Conservation (phyloP, 2,329 filamentous ascomycete genomes). For the Penicillium sp. region DNA sequence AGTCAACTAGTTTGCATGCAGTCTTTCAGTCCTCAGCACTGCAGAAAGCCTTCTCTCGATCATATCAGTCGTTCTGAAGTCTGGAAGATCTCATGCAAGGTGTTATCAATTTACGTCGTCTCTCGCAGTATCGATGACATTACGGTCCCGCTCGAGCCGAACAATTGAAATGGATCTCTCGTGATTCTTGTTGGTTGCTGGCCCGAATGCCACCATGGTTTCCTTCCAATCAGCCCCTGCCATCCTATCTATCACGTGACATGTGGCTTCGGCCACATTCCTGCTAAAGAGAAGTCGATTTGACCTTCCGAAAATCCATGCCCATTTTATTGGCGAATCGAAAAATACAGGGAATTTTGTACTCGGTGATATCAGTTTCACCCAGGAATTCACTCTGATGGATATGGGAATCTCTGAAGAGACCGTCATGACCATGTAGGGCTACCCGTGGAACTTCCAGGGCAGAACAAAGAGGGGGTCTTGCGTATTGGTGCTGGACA, state of each 20-base stretch:
- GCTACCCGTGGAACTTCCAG: not conserved
- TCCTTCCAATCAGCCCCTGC: not conserved
- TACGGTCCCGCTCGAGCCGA: not conserved
- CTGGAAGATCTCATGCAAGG: not conserved
- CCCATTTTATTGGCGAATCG: not conserved
- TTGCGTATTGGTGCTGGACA: not conserved
- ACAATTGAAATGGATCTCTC: not conserved
- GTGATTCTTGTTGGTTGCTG: not conserved
- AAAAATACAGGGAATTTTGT: not conserved
- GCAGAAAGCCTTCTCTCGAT: not conserved
- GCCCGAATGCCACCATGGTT: not conserved
- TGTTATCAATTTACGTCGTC: not conserved
- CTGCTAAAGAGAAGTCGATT: not conserved
- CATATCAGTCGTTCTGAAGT: not conserved
- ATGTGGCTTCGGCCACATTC: not conserved
- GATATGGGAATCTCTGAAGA: not conserved
- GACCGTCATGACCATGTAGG: not conserved
- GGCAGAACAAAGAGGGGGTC: not conserved
- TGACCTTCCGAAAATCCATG: not conserved
- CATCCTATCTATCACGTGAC: not conserved
- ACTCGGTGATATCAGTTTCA: no score
- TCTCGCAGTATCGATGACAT: not conserved
- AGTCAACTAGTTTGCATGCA: not conserved
- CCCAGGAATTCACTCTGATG: not conserved
- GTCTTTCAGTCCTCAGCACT: not conserved